Base-by-base conservation (phyloP, 345 rosid species). In the Viola odorata region DNA sequence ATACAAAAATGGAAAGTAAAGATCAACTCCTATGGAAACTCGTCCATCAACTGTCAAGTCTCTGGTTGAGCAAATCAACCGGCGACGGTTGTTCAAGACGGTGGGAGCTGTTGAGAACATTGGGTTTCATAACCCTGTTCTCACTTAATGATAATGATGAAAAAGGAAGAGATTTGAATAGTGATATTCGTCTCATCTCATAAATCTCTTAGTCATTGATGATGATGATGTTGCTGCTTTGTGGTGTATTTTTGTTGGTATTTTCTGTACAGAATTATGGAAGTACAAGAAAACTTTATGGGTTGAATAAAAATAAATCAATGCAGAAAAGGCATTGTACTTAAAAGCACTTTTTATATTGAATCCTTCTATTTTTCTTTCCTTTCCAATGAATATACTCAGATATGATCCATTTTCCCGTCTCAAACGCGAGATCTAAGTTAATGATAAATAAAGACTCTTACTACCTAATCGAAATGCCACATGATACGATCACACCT, bases 41-140 rank as follows among this genome's bases (percentile, higher is more conserved):
- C n/a, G n/a, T n/a, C n/a, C n/a, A n/a, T n/a, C n/a, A n/a, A n/a
- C n/a, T n/a, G n/a, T n/a, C 62, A 75, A 79, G 39, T 83, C 91
- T 12, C 75, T 87, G 61, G 74, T 92, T 80, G 91, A 85, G 77
- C 75, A 81, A 72, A 69, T 89, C 59, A 75, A 80, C 77, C 84
- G 80, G 73, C 73, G 85, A 62, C 85, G 96, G 14, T 23, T 80
- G 72, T 86, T 82, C 67, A 81, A 80, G 73, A 84, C 94, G 0
- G 81, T 86, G 7, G 94, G 83, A 38, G 80, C 89, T 0, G 79
- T 79, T 3, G 87, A 86, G 62, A 72, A 71, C 72, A 78, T 84
- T 38, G 89, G 94, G 36, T 86, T 47, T 69, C 87, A 75, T 16
- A 77, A 73, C 5, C 80, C 82, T 2, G 53, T 32, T 37, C 32